Evolutionary conservation across 2,329 filamentous ascomycete genomes (phyloP), one percentile per base, ranked within the genome.

Genomic region (Acephala macrosclerotiorum): DNA sequence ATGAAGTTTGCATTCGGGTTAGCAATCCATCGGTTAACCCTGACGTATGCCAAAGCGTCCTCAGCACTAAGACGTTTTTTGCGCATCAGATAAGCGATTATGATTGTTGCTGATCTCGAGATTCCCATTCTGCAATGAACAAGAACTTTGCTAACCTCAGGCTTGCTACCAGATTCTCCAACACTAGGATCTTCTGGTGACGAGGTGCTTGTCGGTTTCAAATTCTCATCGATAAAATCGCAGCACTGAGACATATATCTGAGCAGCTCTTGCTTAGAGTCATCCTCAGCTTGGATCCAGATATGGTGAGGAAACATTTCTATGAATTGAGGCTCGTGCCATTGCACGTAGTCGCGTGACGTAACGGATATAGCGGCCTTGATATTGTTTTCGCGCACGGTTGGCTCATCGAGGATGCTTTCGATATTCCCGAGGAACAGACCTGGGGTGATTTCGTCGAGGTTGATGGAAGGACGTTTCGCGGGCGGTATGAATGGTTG

Each of bases 121-220:
- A 76, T 66, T 6, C 77, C 77, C 35, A 67, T 61, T 42, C 81
- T 78, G 64, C 77, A 79, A 60, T 77, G 76, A 11, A 78, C 70
- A 2, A 78, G 66, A n/a, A 78, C 20, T 4, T 18, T 18, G 4
- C 45, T 4, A 12, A 18, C 18, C 38, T 42, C 4, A 14, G 12
- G 5, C 5, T 14, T 14, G 38, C 18, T 42, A 3, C 5, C 14
- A 6, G 12, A 14, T 42, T 42, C 38, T 16, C 38, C 18, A 42
- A 3, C 12, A 4, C 38, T 4, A 42, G 38, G 12, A 4, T 4
- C 14, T 42, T 42, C 12, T 3, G 18, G 5, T 16, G 38, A 5
- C 16, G 63, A 51, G 36, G 33, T 33, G 35, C 8, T 38, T 14
- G n/a, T 22, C 11, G 8, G 35, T 3, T 58, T 20, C 56, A 45